Evolutionary conservation across 768 basidiomycete genomes (phyloP).

Genomic region (Imleria badia): DNA sequence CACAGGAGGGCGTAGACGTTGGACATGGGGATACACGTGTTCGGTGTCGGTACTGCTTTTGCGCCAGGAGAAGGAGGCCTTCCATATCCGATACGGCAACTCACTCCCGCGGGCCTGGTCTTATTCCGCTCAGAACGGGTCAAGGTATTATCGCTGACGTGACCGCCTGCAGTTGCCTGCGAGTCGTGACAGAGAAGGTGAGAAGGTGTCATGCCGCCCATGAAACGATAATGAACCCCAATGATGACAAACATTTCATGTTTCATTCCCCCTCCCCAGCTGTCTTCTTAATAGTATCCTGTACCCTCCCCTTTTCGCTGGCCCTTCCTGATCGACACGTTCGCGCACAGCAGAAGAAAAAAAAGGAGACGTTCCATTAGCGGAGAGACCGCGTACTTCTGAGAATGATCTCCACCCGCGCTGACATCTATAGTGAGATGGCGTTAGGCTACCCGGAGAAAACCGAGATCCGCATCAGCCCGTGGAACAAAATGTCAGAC

Average conservation of each 20-base stretch:
- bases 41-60: background rate
- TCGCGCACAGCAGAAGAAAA: background rate
- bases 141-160: background rate
- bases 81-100: background rate
- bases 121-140: constrained; percentile 2
- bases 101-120: constrained; percentile 5
- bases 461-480: constrained; percentile 18
- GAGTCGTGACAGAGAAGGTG: background rate
- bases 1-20: background rate
- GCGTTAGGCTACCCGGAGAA: constrained; percentile 5
- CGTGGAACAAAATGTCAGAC: background rate
- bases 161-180: background rate
- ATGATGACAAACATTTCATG: background rate
- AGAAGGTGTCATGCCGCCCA: background rate
- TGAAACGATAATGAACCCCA: background rate
- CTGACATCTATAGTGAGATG: background rate
- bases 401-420: background rate
- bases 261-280: background rate
- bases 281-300: background rate
- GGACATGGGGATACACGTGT: constrained; percentile 8
- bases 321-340: constrained; percentile 9
- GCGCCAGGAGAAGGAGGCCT: background rate
- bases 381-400: background rate
- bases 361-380: background rate
- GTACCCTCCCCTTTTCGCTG: constrained; percentile 1